phyloP scores from a whole-genome alignment of 306 rosid genomes.

The Castanea mollissima region DNA sequence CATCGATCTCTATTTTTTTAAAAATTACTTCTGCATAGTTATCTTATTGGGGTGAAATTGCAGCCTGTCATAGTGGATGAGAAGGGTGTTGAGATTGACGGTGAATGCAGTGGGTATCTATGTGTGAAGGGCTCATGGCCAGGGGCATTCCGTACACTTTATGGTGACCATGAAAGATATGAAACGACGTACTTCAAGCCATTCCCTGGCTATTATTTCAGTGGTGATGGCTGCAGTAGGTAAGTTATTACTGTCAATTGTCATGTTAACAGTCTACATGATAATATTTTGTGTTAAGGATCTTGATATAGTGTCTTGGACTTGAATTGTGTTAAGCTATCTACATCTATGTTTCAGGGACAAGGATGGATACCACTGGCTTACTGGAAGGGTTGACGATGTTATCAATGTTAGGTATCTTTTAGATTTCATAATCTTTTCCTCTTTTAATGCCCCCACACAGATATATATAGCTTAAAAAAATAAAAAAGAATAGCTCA shows the following conservation, averaged over 20 bases:
- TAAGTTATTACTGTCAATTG: slow-evolving; percentile 22
- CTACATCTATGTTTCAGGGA: slow-evolving; percentile 62
- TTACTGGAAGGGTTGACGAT: slow-evolving; percentile 98
- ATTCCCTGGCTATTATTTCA: slow-evolving; percentile 91
- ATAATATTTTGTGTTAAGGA: not conserved
- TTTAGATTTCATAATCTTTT: slow-evolving; percentile 8
- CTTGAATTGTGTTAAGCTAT: slow-evolving; percentile 25
- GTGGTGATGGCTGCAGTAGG: slow-evolving; percentile 99
- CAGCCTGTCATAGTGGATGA: slow-evolving; percentile 94
- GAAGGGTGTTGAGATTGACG: slow-evolving; percentile 87
- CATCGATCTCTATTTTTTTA: not conserved
- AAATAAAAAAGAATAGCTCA: no score
- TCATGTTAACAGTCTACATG: slow-evolving; percentile 8
- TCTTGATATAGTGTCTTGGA: slow-evolving; percentile 11
- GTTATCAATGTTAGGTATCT: slow-evolving; percentile 95
- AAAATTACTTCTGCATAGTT: slow-evolving; percentile 10
- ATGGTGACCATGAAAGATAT: slow-evolving; percentile 95
- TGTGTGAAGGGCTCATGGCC: slow-evolving; percentile 94
- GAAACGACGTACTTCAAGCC: slow-evolving; percentile 97
- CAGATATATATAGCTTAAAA: no score
- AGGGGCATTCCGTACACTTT: slow-evolving; percentile 96
- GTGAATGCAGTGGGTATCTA: slow-evolving; percentile 92
- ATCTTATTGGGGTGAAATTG: slow-evolving; percentile 25
- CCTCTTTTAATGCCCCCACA: not conserved
- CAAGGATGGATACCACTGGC: slow-evolving; percentile 97